Conservation (phyloP, 352 stramenopile genomes). For the Halophytophthora polymorphica region DNA sequence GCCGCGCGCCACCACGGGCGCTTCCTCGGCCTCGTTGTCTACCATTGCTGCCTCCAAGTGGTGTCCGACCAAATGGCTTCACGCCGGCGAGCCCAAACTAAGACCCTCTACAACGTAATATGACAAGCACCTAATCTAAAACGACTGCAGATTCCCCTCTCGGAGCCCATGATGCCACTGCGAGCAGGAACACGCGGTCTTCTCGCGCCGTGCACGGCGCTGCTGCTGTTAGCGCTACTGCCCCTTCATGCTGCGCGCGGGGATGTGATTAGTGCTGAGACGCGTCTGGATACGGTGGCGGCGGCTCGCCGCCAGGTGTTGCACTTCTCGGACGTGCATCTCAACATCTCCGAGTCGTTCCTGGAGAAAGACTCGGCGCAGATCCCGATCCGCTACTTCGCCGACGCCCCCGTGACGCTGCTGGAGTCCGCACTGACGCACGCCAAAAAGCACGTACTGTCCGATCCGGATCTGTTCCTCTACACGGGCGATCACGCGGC, state of each 20-base stretch:
- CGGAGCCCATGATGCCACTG: no score
- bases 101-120: no score
- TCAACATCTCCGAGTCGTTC: conserved; percentile 64
- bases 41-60: background rate
- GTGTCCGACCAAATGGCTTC: no score
- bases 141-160: background rate
- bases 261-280: no score
- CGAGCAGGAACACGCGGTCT: no score
- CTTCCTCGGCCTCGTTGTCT: conserved; percentile 7
- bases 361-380: conserved; percentile 29
- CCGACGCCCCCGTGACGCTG: conserved; percentile 51
- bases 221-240: no score
- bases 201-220: no score
- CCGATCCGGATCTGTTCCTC: conserved; percentile 65
- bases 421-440: conserved; percentile 69
- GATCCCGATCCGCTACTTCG: conserved; percentile 45
- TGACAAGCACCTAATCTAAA: background rate
- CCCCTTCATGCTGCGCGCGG: no score
- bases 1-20: conserved; percentile 21
- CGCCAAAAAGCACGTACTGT: conserved; percentile 51
- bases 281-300: background rate
- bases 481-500: conserved; percentile 80
- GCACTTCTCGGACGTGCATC: conserved; percentile 84
- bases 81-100: no score
- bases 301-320: conserved; percentile 40